Evolutionary conservation across 176 grass and related monocot genomes (phyloP), one percentile per base, ranked within the genome.

Genomic region (Paspalum vaginatum): DNA sequence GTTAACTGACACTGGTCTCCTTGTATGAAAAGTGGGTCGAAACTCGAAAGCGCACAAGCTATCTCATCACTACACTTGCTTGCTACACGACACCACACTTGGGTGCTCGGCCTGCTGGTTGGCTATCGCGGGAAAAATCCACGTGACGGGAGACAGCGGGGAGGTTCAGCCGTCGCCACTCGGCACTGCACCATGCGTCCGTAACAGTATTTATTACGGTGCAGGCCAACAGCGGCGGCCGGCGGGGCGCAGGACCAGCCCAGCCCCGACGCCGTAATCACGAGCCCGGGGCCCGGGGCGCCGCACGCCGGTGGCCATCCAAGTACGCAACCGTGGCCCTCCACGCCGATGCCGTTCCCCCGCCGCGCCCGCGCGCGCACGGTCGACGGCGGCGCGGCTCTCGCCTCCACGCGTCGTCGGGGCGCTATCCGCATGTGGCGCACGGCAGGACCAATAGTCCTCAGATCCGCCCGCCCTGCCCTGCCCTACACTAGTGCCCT

Each of bases 361-460:
- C 2, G n/a, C n/a, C n/a, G n/a, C n/a, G n/a, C n/a, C 3, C 32
- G 32, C 32, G 32, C 32, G 32, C 32, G 32, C 32, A 32, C 32
- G 32, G 32, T 32, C 32, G 32, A 1, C 32, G 32, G 32, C 11
- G 25, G 61, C 61, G 32, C 14, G 61, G 26, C 26, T 2, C 59
- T 32, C 59, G 11, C 27, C 44, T 7, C 14, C 11, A 5, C 39
- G 46, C 18, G 61, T 52, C 60, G 61, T 64, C 61, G 60, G 47
- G 32, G 48, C 62, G 15, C 4, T 32, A 32, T 32, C 21, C 10
- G 72, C 81, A 84, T 79, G 76, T 79, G 76, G 58, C 42, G 71
- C 61, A 24, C 72, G 74, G 41, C 8, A 11, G 8, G 21, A 6
- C 6, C 51, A 2, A 15, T 17, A 13, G 18, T n/a, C 17, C 50